phyloP scores from a whole-genome alignment of 805 yeast species.

The Teunomyces funiuensis region DNA sequence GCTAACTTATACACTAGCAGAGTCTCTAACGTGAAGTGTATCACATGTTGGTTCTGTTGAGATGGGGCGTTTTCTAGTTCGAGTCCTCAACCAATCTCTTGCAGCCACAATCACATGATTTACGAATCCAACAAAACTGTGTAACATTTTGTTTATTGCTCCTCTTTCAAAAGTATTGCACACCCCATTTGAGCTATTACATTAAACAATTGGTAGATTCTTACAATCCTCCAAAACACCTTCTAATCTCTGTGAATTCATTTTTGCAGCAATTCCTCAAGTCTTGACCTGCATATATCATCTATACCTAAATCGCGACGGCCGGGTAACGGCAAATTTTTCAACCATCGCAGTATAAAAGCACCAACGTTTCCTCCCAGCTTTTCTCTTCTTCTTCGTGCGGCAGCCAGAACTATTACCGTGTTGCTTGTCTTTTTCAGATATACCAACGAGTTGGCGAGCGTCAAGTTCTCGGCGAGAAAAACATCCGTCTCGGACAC shows the following conservation, averaged over 20 bases:
- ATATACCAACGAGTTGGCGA: constrained; percentile 48
- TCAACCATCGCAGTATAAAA: constrained; percentile 2
- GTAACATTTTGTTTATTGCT: too few species aligned
- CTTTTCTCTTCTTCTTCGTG: constrained; percentile 34
- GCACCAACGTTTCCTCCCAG: neutral
- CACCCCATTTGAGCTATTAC: too few species aligned
- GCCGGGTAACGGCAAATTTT: constrained; percentile 14
- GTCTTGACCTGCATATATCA: neutral
- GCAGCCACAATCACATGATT: too few species aligned
- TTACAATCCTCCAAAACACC: too few species aligned
- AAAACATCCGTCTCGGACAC: constrained; percentile 31
- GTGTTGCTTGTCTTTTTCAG: constrained; percentile 52
- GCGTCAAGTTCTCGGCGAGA: constrained; percentile 53
- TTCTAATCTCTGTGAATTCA: neutral
- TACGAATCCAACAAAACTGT: too few species aligned
- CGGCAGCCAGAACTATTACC: constrained; percentile 54
- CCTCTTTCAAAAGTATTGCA: too few species aligned
- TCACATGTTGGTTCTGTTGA: too few species aligned
- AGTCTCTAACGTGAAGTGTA: too few species aligned
- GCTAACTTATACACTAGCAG: too few species aligned
- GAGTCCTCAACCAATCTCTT: too few species aligned
- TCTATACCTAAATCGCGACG: neutral
- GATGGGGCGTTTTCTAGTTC: too few species aligned
- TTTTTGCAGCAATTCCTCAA: constrained; percentile 4
- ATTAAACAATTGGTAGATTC: too few species aligned